A percentile compares a stretch with the other conserved stretches of the same genome.
phyloP scores from a whole-genome alignment of 1,139 yeast species.

The Scheffersomyces cryptocercus region DNA sequence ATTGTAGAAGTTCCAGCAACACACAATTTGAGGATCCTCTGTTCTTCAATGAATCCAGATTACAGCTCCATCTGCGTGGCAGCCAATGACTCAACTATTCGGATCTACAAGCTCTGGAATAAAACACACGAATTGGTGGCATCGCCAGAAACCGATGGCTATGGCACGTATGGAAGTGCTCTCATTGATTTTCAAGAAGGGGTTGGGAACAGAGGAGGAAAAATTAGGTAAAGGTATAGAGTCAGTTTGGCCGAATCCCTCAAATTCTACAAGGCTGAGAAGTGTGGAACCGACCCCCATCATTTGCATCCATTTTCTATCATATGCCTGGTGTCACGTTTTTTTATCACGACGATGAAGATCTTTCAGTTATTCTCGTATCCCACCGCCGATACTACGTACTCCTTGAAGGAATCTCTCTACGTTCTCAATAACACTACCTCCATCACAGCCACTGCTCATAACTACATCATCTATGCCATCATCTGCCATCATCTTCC shows the following conservation, averaged over 20 bases:
- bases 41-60: conserved; percentile 69
- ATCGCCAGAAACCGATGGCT: conserved; percentile 37
- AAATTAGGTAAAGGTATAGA: conserved; percentile 17
- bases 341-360: too few species aligned
- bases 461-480: too few species aligned
- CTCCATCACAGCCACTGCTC: too few species aligned
- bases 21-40: conserved; percentile 56
- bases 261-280: too few species aligned
- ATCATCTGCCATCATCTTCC: conserved; percentile 2
- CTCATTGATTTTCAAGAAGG: conserved; percentile 63
- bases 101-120: conserved; percentile 74
- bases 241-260: too few species aligned
- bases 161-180: conserved; percentile 53
- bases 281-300: too few species aligned
- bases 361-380: too few species aligned
- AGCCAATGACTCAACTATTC: conserved; percentile 71
- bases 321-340: too few species aligned
- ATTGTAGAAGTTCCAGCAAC: conserved; percentile 53
- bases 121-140: conserved; percentile 12
- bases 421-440: too few species aligned
- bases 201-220: conserved; percentile 21
- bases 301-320: too few species aligned
- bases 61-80: conserved; percentile 65
- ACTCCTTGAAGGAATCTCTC: too few species aligned
- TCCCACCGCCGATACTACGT: too few species aligned